phyloP scores from a whole-genome alignment of 176 grass and related monocot species.

The Raddia distichophylla region DNA sequence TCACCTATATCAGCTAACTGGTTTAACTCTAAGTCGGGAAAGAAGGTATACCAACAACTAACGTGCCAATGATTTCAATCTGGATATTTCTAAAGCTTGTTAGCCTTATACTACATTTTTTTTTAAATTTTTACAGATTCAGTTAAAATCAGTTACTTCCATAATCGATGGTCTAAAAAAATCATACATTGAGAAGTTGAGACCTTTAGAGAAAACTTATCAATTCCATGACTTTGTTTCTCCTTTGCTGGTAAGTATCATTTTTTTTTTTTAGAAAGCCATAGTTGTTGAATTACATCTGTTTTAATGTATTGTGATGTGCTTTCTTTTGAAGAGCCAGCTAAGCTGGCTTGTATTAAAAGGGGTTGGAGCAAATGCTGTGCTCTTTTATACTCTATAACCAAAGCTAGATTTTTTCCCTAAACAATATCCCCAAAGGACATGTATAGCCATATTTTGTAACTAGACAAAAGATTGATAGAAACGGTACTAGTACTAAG shows the following conservation, averaged over 20 bases:
- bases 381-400: background rate
- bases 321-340: too few relatives aligned
- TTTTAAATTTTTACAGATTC: constrained; percentile 49
- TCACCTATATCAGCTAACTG: constrained; percentile 60
- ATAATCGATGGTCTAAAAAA: constrained; percentile 92
- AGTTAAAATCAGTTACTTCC: constrained; percentile 85
- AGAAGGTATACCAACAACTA: constrained; percentile 53
- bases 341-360: too few relatives aligned
- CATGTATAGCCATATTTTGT: background rate
- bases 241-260: constrained; percentile 63
- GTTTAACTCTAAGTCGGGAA: constrained; percentile 83
- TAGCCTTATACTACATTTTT: constrained; percentile 7
- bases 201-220: constrained; percentile 81
- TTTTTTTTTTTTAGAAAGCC: background rate
- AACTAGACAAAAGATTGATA: background rate
- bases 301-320: background rate
- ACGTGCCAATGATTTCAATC: background rate
- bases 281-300: background rate
- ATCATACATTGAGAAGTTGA: constrained; percentile 86
- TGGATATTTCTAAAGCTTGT: background rate
- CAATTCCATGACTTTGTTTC: constrained; percentile 76
- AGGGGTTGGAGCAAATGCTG: too few relatives aligned
- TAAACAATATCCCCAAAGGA: background rate
- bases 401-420: background rate
- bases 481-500: background rate